A percentile compares a stretch with the other conserved stretches of the same genome.
phyloP scores from a whole-genome alignment of 192 early-diverging fungal genomes.

The Umbelopsis sp. region DNA sequence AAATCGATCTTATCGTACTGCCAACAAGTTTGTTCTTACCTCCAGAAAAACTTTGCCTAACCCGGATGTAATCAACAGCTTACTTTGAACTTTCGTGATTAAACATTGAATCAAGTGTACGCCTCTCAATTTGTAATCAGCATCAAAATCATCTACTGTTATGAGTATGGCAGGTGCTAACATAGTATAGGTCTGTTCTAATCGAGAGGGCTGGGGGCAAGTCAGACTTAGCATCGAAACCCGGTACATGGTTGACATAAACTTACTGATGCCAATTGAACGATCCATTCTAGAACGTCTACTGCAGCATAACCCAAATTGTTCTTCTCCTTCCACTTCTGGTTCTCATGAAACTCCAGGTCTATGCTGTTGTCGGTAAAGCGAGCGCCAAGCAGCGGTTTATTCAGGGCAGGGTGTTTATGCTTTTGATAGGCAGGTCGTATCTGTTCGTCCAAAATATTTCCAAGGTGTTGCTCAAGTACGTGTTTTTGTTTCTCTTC shows the following conservation, averaged over 20 bases:
- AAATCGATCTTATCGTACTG: too few species aligned
- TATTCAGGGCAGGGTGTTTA: constrained; percentile 3
- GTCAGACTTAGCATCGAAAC: neutral
- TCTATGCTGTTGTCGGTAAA: constrained; percentile 8
- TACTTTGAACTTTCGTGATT: constrained; percentile 17
- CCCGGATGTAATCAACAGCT: constrained; percentile 13
- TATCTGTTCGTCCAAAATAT: constrained; percentile 17
- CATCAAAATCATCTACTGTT: constrained; percentile 27
- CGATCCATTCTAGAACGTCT: constrained; percentile 26
- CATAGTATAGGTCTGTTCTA: constrained; percentile 17
- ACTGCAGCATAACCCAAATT: neutral
- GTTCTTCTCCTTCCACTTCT: constrained; percentile 19
- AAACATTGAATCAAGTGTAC: constrained; percentile 23
- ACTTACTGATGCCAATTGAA: constrained; percentile 13
- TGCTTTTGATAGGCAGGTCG: constrained; percentile 23
- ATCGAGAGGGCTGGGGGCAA: neutral
- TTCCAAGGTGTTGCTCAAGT: constrained; percentile 1
- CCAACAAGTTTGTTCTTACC: constrained; percentile 9
- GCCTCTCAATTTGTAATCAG: constrained; percentile 24
- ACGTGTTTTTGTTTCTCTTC: constrained; percentile 15
- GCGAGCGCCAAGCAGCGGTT: neutral
- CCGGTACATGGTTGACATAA: neutral
- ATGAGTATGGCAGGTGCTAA: constrained; percentile 25
- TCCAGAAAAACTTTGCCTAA: constrained; percentile 28
- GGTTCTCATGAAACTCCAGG: constrained; percentile 1